Conservation (phyloP, 805 yeast genomes). For the Ogataea populi-albae region DNA sequence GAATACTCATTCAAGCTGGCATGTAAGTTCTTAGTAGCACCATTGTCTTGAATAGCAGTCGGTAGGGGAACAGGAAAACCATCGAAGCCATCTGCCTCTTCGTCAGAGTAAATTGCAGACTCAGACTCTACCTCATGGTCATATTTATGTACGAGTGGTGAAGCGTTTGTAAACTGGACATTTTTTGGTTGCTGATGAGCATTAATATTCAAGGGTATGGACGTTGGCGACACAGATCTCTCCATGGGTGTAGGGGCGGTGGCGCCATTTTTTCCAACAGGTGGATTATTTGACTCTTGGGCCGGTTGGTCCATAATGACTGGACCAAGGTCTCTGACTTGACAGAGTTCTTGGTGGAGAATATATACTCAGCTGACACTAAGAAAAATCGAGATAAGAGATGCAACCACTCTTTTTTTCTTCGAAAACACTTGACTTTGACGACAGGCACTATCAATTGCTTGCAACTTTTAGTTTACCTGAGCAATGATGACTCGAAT, state of each 20-base stretch:
- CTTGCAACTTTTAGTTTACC: no score
- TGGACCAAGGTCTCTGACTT: no score
- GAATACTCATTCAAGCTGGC: conserved; percentile 10
- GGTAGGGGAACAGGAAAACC: not conserved
- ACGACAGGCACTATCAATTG: no score
- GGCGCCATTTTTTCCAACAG: no score
- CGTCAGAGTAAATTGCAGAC: conserved; percentile 25
- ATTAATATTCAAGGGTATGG: conserved; percentile 7
- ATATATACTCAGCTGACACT: no score
- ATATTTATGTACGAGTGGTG: conserved; percentile 19
- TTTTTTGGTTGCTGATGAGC: conserved; percentile 6
- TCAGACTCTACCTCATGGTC: conserved; percentile 13
- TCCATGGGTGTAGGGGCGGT: conserved; percentile 5
- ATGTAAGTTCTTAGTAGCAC: not conserved
- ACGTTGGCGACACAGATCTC: conserved; percentile 18
- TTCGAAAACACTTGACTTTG: no score
- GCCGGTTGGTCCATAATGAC: no score
- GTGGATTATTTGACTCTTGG: no score
- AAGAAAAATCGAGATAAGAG: no score
- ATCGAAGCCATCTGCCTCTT: conserved; percentile 11
- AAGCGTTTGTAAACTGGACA: conserved; percentile 21
- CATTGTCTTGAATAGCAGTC: not conserved
- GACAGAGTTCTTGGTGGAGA: no score
- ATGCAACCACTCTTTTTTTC: no score
- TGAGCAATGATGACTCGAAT: no score